phyloP scores from a whole-genome alignment of 2,329 filamentous ascomycete genomes.

The Diaporthe capsici region DNA sequence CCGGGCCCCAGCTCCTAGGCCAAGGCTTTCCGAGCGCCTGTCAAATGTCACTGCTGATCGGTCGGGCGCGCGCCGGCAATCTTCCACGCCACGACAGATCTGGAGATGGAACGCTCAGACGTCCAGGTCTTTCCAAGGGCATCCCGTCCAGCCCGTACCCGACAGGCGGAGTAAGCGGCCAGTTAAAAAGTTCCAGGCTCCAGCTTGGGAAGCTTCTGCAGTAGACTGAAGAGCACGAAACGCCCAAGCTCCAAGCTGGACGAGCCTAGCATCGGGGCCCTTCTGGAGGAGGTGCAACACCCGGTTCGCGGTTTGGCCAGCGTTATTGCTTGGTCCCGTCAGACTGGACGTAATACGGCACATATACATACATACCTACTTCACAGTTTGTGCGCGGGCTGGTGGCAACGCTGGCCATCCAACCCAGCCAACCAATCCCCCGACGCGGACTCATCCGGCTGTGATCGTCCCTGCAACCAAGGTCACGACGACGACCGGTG shows the following conservation, averaged over 20 bases:
- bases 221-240: background rate
- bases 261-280: background rate
- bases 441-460: slow-evolving; percentile 2
- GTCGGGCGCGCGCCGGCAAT: slow-evolving; percentile 27
- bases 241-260: slow-evolving; percentile 22
- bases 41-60: slow-evolving; percentile 27
- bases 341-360: background rate
- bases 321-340: background rate
- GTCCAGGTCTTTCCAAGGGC: slow-evolving; percentile 1
- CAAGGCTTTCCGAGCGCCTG: slow-evolving; percentile 29
- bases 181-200: background rate
- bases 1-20: slow-evolving; percentile 6
- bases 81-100: slow-evolving; percentile 25
- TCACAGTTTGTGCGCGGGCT: background rate
- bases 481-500: slow-evolving; percentile 19
- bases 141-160: slow-evolving; percentile 18
- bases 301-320: background rate
- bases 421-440: background rate
- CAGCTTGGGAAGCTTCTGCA: slow-evolving; percentile 10
- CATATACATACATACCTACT: background rate
- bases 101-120: slow-evolving; percentile 26
- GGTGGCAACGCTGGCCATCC: background rate
- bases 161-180: background rate
- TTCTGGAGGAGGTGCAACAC: background rate
- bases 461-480: slow-evolving; percentile 19